Conservation (phyloP, 2,329 filamentous ascomycete genomes). For the Neonectria faginata region DNA sequence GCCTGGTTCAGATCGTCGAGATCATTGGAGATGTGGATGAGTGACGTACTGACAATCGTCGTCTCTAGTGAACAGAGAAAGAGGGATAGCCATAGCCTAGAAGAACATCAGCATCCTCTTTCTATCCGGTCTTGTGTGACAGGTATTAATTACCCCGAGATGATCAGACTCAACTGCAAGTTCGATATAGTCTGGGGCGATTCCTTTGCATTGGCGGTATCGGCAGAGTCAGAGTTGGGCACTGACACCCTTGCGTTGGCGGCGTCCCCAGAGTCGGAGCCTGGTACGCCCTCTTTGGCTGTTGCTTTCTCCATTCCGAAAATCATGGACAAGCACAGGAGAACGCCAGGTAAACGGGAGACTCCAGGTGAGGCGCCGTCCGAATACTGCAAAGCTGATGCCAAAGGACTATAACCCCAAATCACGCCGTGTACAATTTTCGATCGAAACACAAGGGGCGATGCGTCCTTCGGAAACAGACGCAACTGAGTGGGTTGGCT, state of each 20-base stretch:
- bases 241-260: not conserved
- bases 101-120: not conserved
- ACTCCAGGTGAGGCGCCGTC: not conserved
- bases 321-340: not conserved
- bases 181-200: constrained; percentile 5
- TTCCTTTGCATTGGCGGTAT: not conserved
- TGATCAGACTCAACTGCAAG: constrained; percentile 14
- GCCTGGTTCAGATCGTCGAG: constrained; percentile 1
- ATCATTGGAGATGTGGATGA: constrained; percentile 17
- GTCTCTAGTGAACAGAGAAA: constrained; percentile 15
- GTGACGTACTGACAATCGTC: constrained; percentile 19
- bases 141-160: constrained; percentile 14
- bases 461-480: not conserved
- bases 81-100: constrained; percentile 13
- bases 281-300: not conserved
- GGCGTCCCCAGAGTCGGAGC: not conserved
- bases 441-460: not conserved
- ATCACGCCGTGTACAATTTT: not conserved
- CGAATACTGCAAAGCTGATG: not conserved
- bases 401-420: constrained; percentile 3
- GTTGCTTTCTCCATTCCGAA: constrained; percentile 7
- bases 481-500: not conserved
- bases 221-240: not conserved
- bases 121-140: not conserved
- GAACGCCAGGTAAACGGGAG: not conserved